These are phyloP conservation scores for Tricholoma hemisulphureum DNA, from an alignment of 768 basidiomycete genomes.

Conservation along the genomic window DNA sequence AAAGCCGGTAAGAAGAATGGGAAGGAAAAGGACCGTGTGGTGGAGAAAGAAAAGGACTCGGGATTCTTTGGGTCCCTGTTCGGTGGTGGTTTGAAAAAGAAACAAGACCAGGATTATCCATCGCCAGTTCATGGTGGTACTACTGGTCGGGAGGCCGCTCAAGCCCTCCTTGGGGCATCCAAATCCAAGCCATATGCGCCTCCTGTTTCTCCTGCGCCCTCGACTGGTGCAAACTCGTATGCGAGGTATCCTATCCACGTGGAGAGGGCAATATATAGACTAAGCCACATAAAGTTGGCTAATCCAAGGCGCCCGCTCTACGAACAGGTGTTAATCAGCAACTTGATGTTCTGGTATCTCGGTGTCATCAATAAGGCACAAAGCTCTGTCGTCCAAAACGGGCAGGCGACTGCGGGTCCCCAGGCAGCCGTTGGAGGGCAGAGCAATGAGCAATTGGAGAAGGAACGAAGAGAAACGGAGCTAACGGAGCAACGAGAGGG, in stretches of 20 bases:
- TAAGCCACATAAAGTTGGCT: conserved; percentile 98
- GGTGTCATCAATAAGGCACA: conserved; percentile 95
- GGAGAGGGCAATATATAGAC: conserved; percentile 93
- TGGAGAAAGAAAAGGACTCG: conserved; percentile 69
- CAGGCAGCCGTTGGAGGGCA: conserved; percentile 25
- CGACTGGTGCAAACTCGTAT: conserved; percentile 46
- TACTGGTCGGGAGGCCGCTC: conserved; percentile 83
- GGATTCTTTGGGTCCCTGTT: conserved; percentile 94
- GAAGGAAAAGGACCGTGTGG: conserved; percentile 17
- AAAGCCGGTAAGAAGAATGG: conserved; percentile 56
- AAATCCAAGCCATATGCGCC: conserved; percentile 70
- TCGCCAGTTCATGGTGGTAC: conserved; percentile 34
- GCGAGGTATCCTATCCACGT: conserved; percentile 97
- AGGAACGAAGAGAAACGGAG: conserved; percentile 37
- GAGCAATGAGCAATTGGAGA: conserved; percentile 36
- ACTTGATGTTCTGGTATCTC: conserved; percentile 99
- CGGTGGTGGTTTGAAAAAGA: conserved; percentile 81
- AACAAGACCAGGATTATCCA: conserved; percentile 58
- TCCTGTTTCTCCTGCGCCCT: conserved; percentile 58
- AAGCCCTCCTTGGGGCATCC: conserved; percentile 80
- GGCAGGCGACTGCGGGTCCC: conserved; percentile 23
- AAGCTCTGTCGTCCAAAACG: conserved; percentile 39
- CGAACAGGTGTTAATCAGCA: conserved; percentile 92
- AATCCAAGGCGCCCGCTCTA: conserved; percentile 95
- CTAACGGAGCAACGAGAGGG: conserved; percentile 41